Evolutionary conservation across 192 early-diverging fungal species (phyloP), one percentile per base, ranked within the genome.

Genomic region (Backusella australiensis): DNA sequence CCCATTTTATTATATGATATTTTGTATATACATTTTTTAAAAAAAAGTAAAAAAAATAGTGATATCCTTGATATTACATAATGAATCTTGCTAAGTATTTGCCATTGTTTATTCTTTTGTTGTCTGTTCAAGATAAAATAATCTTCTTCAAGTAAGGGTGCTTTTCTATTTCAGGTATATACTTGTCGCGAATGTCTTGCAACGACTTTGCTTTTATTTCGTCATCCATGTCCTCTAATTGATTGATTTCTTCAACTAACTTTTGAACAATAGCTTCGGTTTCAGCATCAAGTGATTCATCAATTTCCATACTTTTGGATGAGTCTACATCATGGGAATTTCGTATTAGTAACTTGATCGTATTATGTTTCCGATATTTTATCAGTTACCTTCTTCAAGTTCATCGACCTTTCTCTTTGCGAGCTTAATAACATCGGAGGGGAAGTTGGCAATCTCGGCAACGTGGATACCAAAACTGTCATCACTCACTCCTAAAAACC

Each of bases 381-480:
- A 39, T 15, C 29, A 69, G 74, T 67, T 67, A 11, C 32, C 26
- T 74, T 94, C 91, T 82, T 97, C 97, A 19, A 97, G 81, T 85
- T 97, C 95, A 29, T 90, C 87, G 9, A 91, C 95, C 81, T 97
- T 98, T 11, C 90, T 83, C 77, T 93, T 95, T 21, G 97, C 94
- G 49, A 98, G 83, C 52, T 88, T 77, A 3, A 99, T 91, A 14
- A 97, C 93, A 0, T 88, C 84, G 9, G 90, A 86, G 1, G 98
- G 96, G 72, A 99, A 98, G 73, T 93, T 90, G 3, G 96, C 96
- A 75, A 99, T 76, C 78, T 96, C 94, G 0, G 98, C 98, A 23
- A 99, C 98, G 80, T 99, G 96, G 71, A 99, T 99, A 56, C 98
- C 98, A 87, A 98, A 99, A 75, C 94, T 96, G 80, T 99, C 94